These are phyloP conservation scores for Rhazya stricta DNA, from an alignment of 257 asterid species.

Conservation along the genomic window DNA sequence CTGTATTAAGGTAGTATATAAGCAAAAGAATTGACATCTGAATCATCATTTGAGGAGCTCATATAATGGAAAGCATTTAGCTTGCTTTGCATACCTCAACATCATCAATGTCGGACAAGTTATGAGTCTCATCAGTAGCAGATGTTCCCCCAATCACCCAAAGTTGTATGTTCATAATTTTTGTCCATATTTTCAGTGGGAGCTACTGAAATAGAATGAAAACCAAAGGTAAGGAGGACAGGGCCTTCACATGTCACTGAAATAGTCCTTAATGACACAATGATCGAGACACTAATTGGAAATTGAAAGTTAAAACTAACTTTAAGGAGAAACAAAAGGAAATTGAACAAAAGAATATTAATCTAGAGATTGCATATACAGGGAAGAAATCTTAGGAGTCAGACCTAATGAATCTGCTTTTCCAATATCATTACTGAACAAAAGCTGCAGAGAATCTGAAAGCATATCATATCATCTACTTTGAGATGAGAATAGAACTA, in stretches of 20 bases:
- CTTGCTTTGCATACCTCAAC: conserved; percentile 44
- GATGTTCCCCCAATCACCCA: background rate
- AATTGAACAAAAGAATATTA: background rate
- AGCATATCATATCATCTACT: no score
- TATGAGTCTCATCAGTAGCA: conserved; percentile 48
- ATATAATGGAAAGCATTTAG: background rate
- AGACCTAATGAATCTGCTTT: background rate
- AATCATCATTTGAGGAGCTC: background rate
- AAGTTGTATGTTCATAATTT: background rate
- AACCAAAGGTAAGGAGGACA: background rate
- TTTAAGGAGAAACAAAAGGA: background rate
- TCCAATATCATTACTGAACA: background rate
- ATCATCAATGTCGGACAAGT: conserved; percentile 79
- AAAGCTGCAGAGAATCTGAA: background rate
- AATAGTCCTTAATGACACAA: background rate
- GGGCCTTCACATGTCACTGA: background rate
- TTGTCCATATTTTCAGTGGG: conserved; percentile 9
- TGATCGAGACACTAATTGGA: background rate
- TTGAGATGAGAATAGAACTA: no score
- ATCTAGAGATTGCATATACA: no score
- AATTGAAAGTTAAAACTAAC: background rate
- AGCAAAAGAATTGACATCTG: background rate
- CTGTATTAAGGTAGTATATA: conserved; percentile 47
- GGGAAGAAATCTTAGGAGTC: background rate
- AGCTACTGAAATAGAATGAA: background rate